Evolutionary conservation across 1,284 basidiomycete species (phyloP).

Genomic region (Sporisorium exsertum): DNA sequence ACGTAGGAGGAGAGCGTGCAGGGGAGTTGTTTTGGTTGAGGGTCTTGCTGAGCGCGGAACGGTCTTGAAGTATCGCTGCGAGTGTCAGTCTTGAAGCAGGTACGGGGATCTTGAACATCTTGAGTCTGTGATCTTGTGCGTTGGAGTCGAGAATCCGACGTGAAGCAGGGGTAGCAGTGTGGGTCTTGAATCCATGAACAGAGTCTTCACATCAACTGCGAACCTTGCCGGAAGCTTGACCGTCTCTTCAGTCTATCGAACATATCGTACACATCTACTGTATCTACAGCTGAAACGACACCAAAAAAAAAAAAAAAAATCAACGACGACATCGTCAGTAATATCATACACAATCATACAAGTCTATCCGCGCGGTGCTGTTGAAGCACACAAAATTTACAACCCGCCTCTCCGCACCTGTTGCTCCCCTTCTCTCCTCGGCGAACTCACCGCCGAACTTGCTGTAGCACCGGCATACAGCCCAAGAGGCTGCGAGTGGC

Average conservation of each 20-base stretch:
- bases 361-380: neutral
- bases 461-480: neutral
- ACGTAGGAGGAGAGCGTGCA: no score
- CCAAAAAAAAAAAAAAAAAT: neutral
- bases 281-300: neutral
- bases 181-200: neutral
- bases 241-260: neutral
- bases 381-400: constrained; percentile 5
- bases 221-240: neutral
- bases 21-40: no score
- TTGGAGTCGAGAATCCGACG: neutral
- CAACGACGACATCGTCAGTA: constrained; percentile 3
- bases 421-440: neutral
- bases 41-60: no score
- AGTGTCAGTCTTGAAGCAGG: neutral
- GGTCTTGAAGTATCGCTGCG: no score
- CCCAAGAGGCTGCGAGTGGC: constrained; percentile 21
- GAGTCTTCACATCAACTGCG: neutral
- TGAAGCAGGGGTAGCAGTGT: no score
- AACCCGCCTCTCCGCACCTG: neutral
- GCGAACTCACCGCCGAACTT: neutral
- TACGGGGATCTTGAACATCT: neutral
- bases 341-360: neutral
- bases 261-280: neutral
- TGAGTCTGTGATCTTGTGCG: neutral